phyloP scores from a whole-genome alignment of 306 rosid genomes.

The Dicorynia guianensis region DNA sequence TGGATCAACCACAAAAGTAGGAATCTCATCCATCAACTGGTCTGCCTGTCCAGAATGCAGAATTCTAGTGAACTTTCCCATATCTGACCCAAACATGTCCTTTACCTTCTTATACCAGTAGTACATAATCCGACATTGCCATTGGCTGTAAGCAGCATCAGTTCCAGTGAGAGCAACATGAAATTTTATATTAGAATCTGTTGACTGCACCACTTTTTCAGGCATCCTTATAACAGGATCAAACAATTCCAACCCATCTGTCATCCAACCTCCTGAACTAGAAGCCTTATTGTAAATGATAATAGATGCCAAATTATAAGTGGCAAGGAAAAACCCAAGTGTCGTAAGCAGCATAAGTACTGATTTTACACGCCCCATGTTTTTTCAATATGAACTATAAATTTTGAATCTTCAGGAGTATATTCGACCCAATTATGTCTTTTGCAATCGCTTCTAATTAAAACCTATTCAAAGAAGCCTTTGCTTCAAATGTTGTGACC shows the following conservation, averaged over 20 bases:
- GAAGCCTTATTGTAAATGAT: slow-evolving; percentile 55
- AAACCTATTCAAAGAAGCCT: slow-evolving; percentile 28
- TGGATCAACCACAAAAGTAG: slow-evolving; percentile 87
- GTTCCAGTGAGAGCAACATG: slow-evolving; percentile 92
- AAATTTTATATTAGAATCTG: slow-evolving; percentile 46
- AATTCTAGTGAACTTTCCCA: slow-evolving; percentile 86
- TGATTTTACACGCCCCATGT: slow-evolving; percentile 67
- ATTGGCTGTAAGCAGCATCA: slow-evolving; percentile 89
- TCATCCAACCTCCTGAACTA: slow-evolving; percentile 45
- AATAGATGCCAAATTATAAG: slow-evolving; percentile 74
- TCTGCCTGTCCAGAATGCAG: slow-evolving; percentile 81
- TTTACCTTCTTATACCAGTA: slow-evolving; percentile 86
- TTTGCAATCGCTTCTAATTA: slow-evolving; percentile 32
- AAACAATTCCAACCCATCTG: slow-evolving; percentile 44
- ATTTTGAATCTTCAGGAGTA: slow-evolving; percentile 35
- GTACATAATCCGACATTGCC: slow-evolving; percentile 96
- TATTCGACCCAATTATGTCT: slow-evolving; percentile 38
- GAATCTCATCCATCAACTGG: slow-evolving; percentile 83
- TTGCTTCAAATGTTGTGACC: background rate
- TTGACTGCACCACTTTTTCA: slow-evolving; percentile 32
- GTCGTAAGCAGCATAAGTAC: slow-evolving; percentile 68
- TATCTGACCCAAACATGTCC: slow-evolving; percentile 83
- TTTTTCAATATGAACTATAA: slow-evolving; percentile 32
- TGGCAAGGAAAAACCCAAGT: slow-evolving; percentile 72
- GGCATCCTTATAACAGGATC: slow-evolving; percentile 40